phyloP scores from a whole-genome alignment of 129 eudicot species.

The Helichrysum umbraculigerum region DNA sequence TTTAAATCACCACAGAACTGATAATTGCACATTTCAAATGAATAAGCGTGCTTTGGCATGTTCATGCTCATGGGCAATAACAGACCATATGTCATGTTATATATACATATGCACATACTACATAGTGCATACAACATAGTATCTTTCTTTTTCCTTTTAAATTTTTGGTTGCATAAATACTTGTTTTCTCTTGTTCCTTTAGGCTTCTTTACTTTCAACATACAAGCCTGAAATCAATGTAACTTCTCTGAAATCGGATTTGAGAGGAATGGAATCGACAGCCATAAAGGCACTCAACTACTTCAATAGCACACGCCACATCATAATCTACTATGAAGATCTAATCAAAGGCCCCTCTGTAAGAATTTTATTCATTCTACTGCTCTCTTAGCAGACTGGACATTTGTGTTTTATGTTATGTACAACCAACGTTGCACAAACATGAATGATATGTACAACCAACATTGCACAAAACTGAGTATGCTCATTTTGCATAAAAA shows the following conservation, averaged over 20 bases:
- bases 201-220: slow-evolving; percentile 81
- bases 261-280: slow-evolving; percentile 68
- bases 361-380: slow-evolving; percentile 29
- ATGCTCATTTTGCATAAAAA: background rate
- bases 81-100: too few relatives aligned
- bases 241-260: slow-evolving; percentile 54
- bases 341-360: slow-evolving; percentile 69
- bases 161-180: background rate
- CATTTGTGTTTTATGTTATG: background rate
- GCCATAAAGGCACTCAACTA: slow-evolving; percentile 58
- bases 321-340: slow-evolving; percentile 84
- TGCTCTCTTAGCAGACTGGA: background rate
- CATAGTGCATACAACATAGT: too few relatives aligned
- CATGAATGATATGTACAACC: too few relatives aligned
- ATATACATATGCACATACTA: too few relatives aligned
- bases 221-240: slow-evolving; percentile 75
- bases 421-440: background rate
- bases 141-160: background rate
- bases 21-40: background rate
- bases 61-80: background rate
- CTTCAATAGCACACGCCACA: slow-evolving; percentile 67
- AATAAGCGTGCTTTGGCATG: background rate
- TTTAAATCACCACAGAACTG: background rate
- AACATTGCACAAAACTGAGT: background rate
- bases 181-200: background rate